These are phyloP conservation scores for Acer saccharum DNA, from an alignment of 345 rosid species.

Conservation along the genomic window DNA sequence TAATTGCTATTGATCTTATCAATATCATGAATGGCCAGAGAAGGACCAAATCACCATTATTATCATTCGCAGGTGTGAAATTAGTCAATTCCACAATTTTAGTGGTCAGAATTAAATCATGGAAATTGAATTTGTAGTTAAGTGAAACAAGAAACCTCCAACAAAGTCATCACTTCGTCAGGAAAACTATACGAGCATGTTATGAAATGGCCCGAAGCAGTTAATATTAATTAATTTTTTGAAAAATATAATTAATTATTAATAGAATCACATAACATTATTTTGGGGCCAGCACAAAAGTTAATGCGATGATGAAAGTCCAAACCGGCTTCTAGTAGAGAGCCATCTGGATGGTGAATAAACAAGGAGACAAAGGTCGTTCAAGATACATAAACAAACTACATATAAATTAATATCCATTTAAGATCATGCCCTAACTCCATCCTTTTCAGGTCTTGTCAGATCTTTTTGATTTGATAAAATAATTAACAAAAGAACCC, in stretches of 20 bases:
- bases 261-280: not conserved
- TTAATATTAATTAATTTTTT: not conserved
- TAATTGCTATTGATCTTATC: not conserved
- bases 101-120: not conserved
- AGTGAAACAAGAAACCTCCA: not conserved
- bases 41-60: not conserved
- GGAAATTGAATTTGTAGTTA: not conserved
- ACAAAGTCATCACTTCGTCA: not conserved
- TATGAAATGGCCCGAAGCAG: not conserved
- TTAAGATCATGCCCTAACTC: not conserved
- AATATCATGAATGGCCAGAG: not conserved
- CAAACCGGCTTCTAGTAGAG: not conserved
- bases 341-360: constrained; percentile 17
- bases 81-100: not conserved
- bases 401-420: not conserved
- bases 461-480: not conserved
- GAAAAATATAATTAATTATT: no score
- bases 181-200: not conserved
- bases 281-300: constrained; percentile 5
- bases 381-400: not conserved
- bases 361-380: not conserved
- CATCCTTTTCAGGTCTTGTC: constrained; percentile 3
- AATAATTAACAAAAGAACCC: not conserved
- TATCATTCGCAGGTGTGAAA: no score
- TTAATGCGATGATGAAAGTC: constrained; percentile 14